A percentile compares a stretch with the other conserved stretches of the same genome.
phyloP scores from a whole-genome alignment of 257 asterid genomes.

The Avicennia marina region DNA sequence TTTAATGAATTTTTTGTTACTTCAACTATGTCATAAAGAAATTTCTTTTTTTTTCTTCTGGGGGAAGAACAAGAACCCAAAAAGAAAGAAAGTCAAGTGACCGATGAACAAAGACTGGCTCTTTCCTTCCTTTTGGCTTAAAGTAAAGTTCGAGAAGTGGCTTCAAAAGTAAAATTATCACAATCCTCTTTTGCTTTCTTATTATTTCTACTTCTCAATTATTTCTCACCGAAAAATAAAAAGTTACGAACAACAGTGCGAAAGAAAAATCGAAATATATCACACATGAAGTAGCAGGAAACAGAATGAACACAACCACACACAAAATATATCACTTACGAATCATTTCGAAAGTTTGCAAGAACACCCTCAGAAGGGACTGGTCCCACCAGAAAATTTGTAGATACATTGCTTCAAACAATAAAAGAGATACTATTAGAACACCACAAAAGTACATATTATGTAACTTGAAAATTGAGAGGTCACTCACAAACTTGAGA shows the following conservation, averaged over 20 bases:
- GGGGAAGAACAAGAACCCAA: constrained; percentile 8
- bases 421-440: constrained; percentile 25
- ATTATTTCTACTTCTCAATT: too few species aligned
- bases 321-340: constrained; percentile 52
- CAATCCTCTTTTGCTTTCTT: background rate
- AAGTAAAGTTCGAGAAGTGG: background rate
- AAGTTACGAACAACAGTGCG: constrained; percentile 1
- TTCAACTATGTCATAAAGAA: background rate
- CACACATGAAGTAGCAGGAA: constrained; percentile 2
- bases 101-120: background rate
- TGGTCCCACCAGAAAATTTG: constrained; percentile 85
- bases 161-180: too few species aligned
- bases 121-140: constrained; percentile 5
- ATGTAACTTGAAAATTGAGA: constrained; percentile 14
- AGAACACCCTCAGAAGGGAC: constrained; percentile 84
- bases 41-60: background rate
- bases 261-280: constrained; percentile 5
- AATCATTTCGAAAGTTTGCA: constrained; percentile 56
- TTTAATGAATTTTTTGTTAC: background rate
- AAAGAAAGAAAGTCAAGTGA: background rate
- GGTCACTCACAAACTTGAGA: constrained; percentile 63
- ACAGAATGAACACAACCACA: constrained; percentile 1
- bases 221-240: background rate
- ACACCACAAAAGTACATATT: constrained; percentile 17
- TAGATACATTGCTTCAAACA: constrained; percentile 83